Base-by-base conservation (phyloP, 176 grass and related monocot species). In the Oryza meyeriana region DNA sequence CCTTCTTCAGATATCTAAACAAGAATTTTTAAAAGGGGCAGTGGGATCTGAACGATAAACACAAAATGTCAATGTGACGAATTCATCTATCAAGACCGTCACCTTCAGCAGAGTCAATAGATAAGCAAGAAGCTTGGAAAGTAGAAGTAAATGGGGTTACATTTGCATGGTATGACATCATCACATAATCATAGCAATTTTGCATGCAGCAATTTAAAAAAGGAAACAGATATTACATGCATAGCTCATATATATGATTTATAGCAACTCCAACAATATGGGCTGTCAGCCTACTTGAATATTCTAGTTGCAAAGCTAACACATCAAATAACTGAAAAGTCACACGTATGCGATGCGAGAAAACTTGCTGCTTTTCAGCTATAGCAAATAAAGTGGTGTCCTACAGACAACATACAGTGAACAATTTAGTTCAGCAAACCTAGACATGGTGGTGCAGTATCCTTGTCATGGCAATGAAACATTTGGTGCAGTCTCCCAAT, bases 371-470 rank as follows among this genome's bases (percentile, higher is more conserved):
- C 10, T 35, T 27, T 64, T 76, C 25, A 88, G 14, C 70, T 81
- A 79, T 70, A 74, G 31, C 45, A 85, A 75, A 69, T 41, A n/a
- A 84, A 63, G 71, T 81, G 63, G 27, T 66, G 57, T 40, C 78
- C 67, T 22, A 71, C 55, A 76, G 74, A 71, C 81, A 87, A 80
- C 29, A 81, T 78, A 79, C 24, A 91, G 89, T 76, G 35, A 85
- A 88, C 57, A 30, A 88, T 85, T 92, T 66, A 89, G 71, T 78
- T 81, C 68, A 69, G 83, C 87, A 85, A 85, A 88, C 77, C 90
- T 81, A 88, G 74, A 84, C 78, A 85, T 88, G 86, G 78, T 91
- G 74, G 72, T 88, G 86, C 45, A 78, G 80, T 85, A 78, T 65
- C 39, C 78, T 88, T 85, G 61, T 78, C 81, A 88, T 78, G 82